Evolutionary conservation across 2,329 filamentous ascomycete genomes (phyloP).

Genomic region (Pestalotiopsis sp.): DNA sequence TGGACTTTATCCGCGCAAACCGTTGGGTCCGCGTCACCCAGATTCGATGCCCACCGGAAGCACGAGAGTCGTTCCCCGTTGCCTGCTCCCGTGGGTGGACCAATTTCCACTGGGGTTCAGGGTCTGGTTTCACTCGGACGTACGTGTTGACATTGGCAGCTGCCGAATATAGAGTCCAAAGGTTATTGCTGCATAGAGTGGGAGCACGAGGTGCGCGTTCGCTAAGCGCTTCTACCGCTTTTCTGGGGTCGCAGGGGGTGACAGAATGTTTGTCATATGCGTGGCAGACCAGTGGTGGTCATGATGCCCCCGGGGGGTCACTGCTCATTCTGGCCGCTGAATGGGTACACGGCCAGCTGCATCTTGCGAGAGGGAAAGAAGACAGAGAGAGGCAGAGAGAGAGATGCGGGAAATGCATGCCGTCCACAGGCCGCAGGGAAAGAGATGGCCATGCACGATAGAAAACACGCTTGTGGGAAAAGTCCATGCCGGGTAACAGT

Average conservation of each 20-base stretch:
- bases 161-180: slow-evolving; percentile 7
- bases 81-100: slow-evolving; percentile 12
- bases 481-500: neutral
- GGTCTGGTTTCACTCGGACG: slow-evolving; percentile 13
- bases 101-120: slow-evolving; percentile 6
- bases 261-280: neutral
- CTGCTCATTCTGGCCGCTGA: neutral
- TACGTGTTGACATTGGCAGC: slow-evolving; percentile 10
- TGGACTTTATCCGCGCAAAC: slow-evolving; percentile 12
- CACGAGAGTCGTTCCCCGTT: slow-evolving; percentile 1
- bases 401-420: neutral
- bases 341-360: neutral
- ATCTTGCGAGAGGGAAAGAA: neutral
- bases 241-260: slow-evolving; percentile 4
- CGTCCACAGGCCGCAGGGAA: neutral
- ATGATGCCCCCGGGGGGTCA: neutral
- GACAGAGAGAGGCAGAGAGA: neutral
- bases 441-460: neutral
- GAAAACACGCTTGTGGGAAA: neutral
- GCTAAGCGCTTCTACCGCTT: slow-evolving; percentile 14
- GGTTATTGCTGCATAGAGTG: neutral
- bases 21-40: slow-evolving; percentile 8
- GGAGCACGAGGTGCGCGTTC: neutral
- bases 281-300: neutral
- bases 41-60: neutral